Conservation (phyloP, 768 basidiomycete species). For the Pleurotus sapidus region DNA sequence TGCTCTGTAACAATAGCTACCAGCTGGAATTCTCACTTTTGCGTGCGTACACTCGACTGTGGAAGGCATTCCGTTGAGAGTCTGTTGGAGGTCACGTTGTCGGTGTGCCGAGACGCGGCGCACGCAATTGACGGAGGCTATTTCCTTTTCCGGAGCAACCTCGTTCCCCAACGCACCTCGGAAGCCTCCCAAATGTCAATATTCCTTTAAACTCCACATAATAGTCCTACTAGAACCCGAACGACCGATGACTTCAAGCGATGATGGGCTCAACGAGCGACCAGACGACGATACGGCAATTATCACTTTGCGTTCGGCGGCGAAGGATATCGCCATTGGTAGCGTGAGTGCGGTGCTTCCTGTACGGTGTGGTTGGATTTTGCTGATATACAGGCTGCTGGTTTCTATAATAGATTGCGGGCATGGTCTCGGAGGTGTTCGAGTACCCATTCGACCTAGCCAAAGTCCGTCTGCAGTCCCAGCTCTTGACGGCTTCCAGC, state of each 20-base stretch:
- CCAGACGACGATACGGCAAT: conserved; percentile 14
- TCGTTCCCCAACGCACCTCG: too few species aligned
- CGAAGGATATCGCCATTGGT: conserved; percentile 55
- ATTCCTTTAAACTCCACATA: too few species aligned
- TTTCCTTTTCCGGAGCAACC: too few species aligned
- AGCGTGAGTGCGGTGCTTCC: conserved; percentile 39
- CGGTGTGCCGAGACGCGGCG: too few species aligned
- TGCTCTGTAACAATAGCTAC: too few species aligned
- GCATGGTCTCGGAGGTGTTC: conserved; percentile 78
- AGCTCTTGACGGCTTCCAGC: conserved; percentile 68
- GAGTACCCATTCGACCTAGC: conserved; percentile 96
- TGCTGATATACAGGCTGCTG: conserved; percentile 2
- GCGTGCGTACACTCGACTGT: too few species aligned
- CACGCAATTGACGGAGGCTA: too few species aligned
- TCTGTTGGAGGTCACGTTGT: too few species aligned
- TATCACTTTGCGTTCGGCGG: conserved; percentile 21
- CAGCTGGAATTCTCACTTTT: too few species aligned
- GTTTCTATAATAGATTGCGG: conserved; percentile 58
- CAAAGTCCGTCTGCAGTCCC: conserved; percentile 91
- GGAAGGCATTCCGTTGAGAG: too few species aligned
- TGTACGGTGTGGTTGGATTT: background rate
- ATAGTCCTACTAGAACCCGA: too few species aligned
- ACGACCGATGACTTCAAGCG: conserved; percentile 12
- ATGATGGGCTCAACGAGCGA: conserved; percentile 12
- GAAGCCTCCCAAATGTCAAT: too few species aligned